phyloP scores from a whole-genome alignment of 495 filamentous ascomycete species.

The Aspergillus nidulans region DNA sequence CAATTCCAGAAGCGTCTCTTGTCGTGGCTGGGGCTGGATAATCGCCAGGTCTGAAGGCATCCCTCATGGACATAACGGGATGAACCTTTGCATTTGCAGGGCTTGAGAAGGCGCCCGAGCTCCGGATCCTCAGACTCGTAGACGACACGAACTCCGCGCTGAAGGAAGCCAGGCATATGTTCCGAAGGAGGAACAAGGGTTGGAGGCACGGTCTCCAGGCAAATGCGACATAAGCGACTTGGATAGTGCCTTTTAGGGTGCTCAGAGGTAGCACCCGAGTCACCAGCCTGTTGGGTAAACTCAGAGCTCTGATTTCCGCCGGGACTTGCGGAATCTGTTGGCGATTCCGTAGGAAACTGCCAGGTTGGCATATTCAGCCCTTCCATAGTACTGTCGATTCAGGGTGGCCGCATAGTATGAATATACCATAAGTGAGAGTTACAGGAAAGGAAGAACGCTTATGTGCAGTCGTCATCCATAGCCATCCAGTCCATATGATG shows the following conservation, averaged over 20 bases:
- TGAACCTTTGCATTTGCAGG: conserved; percentile 89
- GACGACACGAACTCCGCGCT: conserved; percentile 56
- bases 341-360: conserved; percentile 19
- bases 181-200: conserved; percentile 65
- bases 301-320: conserved; percentile 16
- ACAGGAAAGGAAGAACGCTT: conserved; percentile 5
- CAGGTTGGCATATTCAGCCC: conserved; percentile 19
- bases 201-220: conserved; percentile 76
- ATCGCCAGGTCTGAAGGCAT: conserved; percentile 85
- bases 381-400: conserved; percentile 15
- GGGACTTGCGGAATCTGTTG: conserved; percentile 2
- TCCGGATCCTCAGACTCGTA: conserved; percentile 74
- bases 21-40: conserved; percentile 62
- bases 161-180: conserved; percentile 58
- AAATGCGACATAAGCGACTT: conserved; percentile 84
- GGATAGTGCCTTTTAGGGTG: conserved; percentile 49
- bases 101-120: conserved; percentile 76
- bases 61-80: conserved; percentile 92
- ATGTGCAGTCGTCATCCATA: not conserved
- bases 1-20: conserved; percentile 77
- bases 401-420: conserved; percentile 7
- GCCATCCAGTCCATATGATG: not conserved
- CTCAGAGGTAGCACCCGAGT: conserved; percentile 15
- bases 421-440: conserved; percentile 14
- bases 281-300: conserved; percentile 11